These are phyloP conservation scores for Podospora comata DNA, from an alignment of 495 filamentous ascomycete species.

Conservation along the genomic window DNA sequence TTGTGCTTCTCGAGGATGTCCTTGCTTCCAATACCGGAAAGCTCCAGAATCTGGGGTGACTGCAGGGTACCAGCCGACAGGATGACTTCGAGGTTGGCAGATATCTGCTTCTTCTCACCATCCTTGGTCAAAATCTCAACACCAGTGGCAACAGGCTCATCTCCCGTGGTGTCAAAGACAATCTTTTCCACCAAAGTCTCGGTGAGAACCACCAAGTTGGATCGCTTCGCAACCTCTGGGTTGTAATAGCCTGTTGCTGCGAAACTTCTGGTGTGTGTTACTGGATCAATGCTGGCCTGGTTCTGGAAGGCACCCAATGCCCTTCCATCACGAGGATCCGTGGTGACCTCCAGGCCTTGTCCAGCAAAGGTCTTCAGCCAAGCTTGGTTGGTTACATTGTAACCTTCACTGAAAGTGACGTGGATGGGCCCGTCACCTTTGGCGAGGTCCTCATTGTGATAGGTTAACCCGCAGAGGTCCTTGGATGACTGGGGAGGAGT, in stretches of 20 bases:
- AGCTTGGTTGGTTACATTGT: slow-evolving; percentile 33
- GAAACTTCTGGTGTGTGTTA: slow-evolving; percentile 38
- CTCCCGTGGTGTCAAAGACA: slow-evolving; percentile 22
- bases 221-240: slow-evolving; percentile 32
- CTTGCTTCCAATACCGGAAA: slow-evolving; percentile 72
- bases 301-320: slow-evolving; percentile 47
- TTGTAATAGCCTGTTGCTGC: slow-evolving; percentile 40
- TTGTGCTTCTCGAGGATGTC: slow-evolving; percentile 59
- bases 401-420: slow-evolving; percentile 40
- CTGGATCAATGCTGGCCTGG: slow-evolving; percentile 43
- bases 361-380: slow-evolving; percentile 38
- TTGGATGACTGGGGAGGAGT: slow-evolving; percentile 27
- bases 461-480: slow-evolving; percentile 33
- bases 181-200: slow-evolving; percentile 47
- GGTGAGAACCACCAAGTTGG: slow-evolving; percentile 48
- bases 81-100: slow-evolving; percentile 51
- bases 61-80: slow-evolving; percentile 58
- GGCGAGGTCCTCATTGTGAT: slow-evolving; percentile 34
- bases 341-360: slow-evolving; percentile 32
- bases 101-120: slow-evolving; percentile 23
- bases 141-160: slow-evolving; percentile 33
- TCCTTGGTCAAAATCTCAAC: slow-evolving; percentile 34
- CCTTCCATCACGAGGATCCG: slow-evolving; percentile 39
- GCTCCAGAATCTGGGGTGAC: slow-evolving; percentile 60
- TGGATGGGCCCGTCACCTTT: slow-evolving; percentile 40